Base-by-base conservation (phyloP, 495 filamentous ascomycete species). In the Penicillium cataractarum region DNA sequence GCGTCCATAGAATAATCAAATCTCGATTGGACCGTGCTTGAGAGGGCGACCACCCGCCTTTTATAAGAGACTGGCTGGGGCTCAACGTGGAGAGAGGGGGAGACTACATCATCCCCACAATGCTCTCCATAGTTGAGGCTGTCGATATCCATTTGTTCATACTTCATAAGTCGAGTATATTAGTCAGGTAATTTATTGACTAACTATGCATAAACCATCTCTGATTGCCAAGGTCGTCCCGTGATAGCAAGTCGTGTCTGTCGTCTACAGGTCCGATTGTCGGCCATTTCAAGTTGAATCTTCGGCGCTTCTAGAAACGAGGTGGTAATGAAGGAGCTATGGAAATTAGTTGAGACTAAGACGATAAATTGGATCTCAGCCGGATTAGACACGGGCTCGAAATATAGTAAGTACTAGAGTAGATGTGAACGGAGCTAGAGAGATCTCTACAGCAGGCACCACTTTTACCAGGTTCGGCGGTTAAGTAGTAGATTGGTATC, bases 21-120 rank as follows among this genome's bases (percentile, higher is more conserved):
- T 39, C 35, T 39, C 19, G 24, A 24, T 46, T 46, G 42, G 8
- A 4, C n/a, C 3, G 19, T 46, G 5, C 19, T 46, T 12, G 42
- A 12, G 40, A 10, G 48, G 48, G 48, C 17, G 24, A 7, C 26
- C 29, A 4, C 15, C 13, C 12, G 7, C 26, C 24, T 13, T 52
- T 31, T 52, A 52, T 52, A 52, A 22, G 26, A 52, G 48, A 8
- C 29, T 27, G 49, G 49, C 24, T 15, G 29, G 49, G 15, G 6
- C 22, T 15, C 24, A 21, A 31, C 26, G 26, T 27, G 49, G 49
- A 31, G 49, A 31, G 29, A 31, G 55, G 61, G 32, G 61, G 42
- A 22, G 42, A 63, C 55, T 58, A 63, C 55, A 63, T 63, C 61
- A 63, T 63, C 61, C 55, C 61, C 61, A 59, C 61, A 63, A 46